Evolutionary conservation across 306 rosid genomes (phyloP).

Genomic region (Acmispon strigosus): DNA sequence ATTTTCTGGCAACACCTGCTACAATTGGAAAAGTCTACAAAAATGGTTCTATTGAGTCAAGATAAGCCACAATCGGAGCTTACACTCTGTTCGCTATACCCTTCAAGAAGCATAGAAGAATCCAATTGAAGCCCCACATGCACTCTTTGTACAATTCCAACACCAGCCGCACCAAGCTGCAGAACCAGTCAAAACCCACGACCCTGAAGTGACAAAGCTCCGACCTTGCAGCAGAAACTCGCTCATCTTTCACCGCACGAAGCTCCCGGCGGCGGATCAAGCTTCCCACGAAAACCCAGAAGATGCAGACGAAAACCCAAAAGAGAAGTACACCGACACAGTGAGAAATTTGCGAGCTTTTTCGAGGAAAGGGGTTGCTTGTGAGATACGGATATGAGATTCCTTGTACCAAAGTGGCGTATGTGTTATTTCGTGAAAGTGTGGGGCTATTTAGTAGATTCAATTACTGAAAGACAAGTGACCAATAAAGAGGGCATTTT

Average conservation of each 20-base stretch:
- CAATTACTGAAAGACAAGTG: not conserved
- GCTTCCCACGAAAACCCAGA: not conserved
- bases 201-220: slow-evolving; percentile 44
- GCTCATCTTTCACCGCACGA: slow-evolving; percentile 18
- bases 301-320: not conserved
- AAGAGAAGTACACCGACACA: not conserved
- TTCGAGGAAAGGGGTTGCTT: not conserved
- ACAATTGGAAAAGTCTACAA: slow-evolving; percentile 5
- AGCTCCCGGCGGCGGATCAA: not conserved
- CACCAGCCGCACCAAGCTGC: slow-evolving; percentile 25
- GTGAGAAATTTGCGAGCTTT: not conserved
- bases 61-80: slow-evolving; percentile 41
- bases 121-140: slow-evolving; percentile 68
- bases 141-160: slow-evolving; percentile 41
- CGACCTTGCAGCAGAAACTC: slow-evolving; percentile 15
- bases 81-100: slow-evolving; percentile 34
- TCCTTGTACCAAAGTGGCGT: not conserved
- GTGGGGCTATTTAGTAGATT: not conserved
- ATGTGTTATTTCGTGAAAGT: not conserved
- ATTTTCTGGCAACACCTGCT: slow-evolving; percentile 26
- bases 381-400: slow-evolving; percentile 25
- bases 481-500: too few species aligned
- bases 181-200: slow-evolving; percentile 23
- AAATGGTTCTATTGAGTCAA: slow-evolving; percentile 22
- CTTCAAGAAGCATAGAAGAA: slow-evolving; percentile 50